Conservation (phyloP, 83 land plant species). For the Thuja plicata region DNA sequence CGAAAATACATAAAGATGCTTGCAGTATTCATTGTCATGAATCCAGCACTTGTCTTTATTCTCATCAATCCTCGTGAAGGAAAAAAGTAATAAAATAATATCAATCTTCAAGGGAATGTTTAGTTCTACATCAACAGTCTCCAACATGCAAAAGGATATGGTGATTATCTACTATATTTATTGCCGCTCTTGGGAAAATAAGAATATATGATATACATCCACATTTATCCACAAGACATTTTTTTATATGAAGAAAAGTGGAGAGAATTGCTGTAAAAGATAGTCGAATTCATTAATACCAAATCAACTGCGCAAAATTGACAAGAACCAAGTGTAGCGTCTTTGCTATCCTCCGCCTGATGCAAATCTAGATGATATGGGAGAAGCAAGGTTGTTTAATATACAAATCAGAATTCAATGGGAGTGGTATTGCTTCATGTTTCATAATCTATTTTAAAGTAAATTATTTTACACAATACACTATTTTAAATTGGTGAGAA, state of each 20-base stretch:
- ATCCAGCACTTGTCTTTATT: neutral
- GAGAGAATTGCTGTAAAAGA: constrained; percentile 21
- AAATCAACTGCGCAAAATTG: too few species aligned
- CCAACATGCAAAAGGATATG: neutral
- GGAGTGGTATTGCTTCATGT: neutral
- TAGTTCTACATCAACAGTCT: neutral
- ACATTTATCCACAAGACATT: constrained; percentile 30
- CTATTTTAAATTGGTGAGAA: neutral
- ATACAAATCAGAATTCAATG: neutral
- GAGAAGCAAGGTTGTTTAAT: neutral
- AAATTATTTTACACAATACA: neutral
- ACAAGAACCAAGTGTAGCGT: neutral
- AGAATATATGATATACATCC: neutral
- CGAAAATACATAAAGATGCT: neutral
- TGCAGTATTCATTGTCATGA: neutral
- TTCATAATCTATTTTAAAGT: neutral
- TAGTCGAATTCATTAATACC: too few species aligned
- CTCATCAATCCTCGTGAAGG: neutral
- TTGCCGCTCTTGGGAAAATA: neutral
- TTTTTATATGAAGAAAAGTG: constrained; percentile 57
- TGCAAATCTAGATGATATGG: neutral
- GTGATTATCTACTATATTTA: neutral
- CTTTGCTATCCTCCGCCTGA: neutral
- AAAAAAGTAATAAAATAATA: neutral
- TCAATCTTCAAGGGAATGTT: neutral